phyloP scores from a whole-genome alignment of 257 asterid genomes.

The Solanum bulbocastanum region DNA sequence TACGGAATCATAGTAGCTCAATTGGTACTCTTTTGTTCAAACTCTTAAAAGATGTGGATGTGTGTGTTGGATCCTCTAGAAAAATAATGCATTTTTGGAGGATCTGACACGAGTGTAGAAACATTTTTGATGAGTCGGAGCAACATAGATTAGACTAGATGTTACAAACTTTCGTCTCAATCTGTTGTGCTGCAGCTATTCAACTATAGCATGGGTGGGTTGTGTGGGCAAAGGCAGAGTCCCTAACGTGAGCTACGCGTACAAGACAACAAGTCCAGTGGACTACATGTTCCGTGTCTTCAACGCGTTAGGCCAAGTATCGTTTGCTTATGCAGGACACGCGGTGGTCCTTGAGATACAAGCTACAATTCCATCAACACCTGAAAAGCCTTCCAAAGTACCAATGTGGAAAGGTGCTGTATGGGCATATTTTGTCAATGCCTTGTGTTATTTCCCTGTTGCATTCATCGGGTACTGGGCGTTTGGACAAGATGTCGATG shows the following conservation, averaged over 20 bases:
- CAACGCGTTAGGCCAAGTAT: slow-evolving; percentile 71
- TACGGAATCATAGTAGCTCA: neutral
- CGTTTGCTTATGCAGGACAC: slow-evolving; percentile 83
- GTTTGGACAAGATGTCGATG: slow-evolving; percentile 69
- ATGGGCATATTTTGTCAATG: slow-evolving; percentile 67
- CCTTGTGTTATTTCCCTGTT: slow-evolving; percentile 69
- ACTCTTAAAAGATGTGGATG: neutral
- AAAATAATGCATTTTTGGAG: neutral
- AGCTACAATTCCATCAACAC: slow-evolving; percentile 85
- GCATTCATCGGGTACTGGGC: slow-evolving; percentile 82
- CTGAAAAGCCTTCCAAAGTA: slow-evolving; percentile 70
- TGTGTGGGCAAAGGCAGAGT: slow-evolving; percentile 52
- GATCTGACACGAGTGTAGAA: neutral
- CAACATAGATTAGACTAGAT: neutral
- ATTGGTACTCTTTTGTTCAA: neutral
- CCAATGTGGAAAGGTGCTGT: slow-evolving; percentile 96
- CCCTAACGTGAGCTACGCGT: slow-evolving; percentile 52
- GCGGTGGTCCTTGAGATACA: slow-evolving; percentile 84
- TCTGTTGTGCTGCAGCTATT: slow-evolving; percentile 37
- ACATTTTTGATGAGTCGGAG: neutral
- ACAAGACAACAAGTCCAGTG: slow-evolving; percentile 38
- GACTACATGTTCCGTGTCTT: slow-evolving; percentile 62
- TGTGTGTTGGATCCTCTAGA: neutral
- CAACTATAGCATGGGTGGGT: slow-evolving; percentile 81
- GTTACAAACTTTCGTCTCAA: neutral